Conservation (phyloP, 768 basidiomycete genomes). For the Gelatoporia subvermispora region DNA sequence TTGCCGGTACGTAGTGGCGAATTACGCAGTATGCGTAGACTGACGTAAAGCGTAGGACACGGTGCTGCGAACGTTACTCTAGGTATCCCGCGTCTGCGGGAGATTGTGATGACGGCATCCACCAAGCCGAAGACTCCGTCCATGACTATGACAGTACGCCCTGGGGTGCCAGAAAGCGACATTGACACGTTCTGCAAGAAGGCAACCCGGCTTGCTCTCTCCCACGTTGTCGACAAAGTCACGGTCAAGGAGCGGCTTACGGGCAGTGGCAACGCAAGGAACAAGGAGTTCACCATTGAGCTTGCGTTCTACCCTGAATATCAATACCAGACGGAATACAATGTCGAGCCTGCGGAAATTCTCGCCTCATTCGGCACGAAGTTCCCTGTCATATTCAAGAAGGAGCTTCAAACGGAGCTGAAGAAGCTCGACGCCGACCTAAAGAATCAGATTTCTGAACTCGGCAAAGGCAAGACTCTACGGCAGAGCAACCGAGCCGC, state of each 20-base stretch:
- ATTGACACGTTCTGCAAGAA: constrained; percentile 82
- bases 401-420: constrained; percentile 83
- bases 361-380: constrained; percentile 63
- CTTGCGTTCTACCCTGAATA: constrained; percentile 82
- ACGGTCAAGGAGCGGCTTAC: constrained; percentile 74
- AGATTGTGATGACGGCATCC: constrained; percentile 99
- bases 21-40: constrained; percentile 3
- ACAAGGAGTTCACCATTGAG: constrained; percentile 74
- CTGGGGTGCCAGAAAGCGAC: constrained; percentile 46
- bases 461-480: constrained; percentile 73
- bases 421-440: constrained; percentile 78
- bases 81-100: constrained; percentile 96
- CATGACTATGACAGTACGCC: constrained; percentile 78
- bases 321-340: constrained; percentile 83
- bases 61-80: constrained; percentile 99
- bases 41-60: constrained; percentile 64
- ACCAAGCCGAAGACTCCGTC: constrained; percentile 95
- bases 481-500: constrained; percentile 38
- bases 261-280: constrained; percentile 60
- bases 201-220: constrained; percentile 78
- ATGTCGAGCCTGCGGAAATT: constrained; percentile 67
- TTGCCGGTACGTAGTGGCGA: constrained; percentile 68
- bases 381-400: constrained; percentile 79
- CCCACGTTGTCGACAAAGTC: constrained; percentile 83
- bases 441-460: constrained; percentile 70